Base-by-base conservation (phyloP, 345 rosid genomes). In the Eucalyptus virginea region DNA sequence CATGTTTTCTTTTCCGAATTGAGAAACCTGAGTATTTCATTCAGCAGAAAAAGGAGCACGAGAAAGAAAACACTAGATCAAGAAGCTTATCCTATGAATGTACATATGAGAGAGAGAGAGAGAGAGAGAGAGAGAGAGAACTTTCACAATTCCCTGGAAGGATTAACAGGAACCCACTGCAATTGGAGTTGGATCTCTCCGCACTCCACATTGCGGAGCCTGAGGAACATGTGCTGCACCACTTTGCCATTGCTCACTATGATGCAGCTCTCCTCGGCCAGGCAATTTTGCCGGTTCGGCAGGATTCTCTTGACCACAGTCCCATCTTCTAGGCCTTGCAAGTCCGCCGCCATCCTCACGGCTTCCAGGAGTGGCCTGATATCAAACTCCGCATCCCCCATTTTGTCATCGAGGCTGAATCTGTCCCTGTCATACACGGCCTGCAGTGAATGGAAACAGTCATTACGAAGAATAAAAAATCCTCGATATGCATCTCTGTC, bases 321-420 rank as follows among this genome's bases (percentile, higher is more conserved):
- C 58, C 93, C 95, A 69, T 69, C 81, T 69, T 69, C 26, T 2
- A 34, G 81, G 80, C 47, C 88, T 23, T 92, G 92, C 30, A 92
- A 47, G 34, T 87, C 93, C 12, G 81, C 90, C 91, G 86, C 86
- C 95, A 95, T 93, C 89, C 88, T 94, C 12, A 94, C 89, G 5
- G 94, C 94, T 87, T 95, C 94, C 28, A 95, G 30, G 88, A 89
- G 94, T 7, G 95, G 91, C 47, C 89, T 90, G 24, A 97, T 91
- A 44, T 92, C 92, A 89, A 98, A 92, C 90, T 95, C 99, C 6
- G 99, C 98, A 21, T 94, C 95, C 44, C 98, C 99, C 99, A 97
- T 97, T 90, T 93, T 95, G 90, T 97, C 99, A 81, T 98, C 99
- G 42, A 90, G 92, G 49, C 93, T 93, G 90, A 97, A 93, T 13